phyloP scores from a whole-genome alignment of 2,329 filamentous ascomycete genomes.

The Hymenoscyphus albidus region DNA sequence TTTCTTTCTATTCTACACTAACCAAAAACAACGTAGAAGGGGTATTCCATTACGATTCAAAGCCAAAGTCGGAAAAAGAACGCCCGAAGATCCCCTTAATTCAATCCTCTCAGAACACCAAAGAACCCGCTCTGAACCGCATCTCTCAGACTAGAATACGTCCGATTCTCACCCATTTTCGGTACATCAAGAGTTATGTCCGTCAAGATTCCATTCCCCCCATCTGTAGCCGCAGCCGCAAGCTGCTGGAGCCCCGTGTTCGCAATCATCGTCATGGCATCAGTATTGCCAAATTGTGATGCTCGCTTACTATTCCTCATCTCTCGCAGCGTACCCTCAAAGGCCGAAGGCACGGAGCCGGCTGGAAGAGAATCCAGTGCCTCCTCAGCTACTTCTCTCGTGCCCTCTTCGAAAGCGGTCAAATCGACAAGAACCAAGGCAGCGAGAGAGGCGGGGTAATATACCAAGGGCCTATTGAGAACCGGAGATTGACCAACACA shows the following conservation, averaged over 20 bases:
- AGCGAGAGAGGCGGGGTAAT: conserved; percentile 61
- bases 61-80: too few species aligned
- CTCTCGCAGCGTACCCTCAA: conserved; percentile 54
- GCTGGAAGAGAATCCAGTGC: conserved; percentile 53
- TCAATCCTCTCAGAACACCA: too few species aligned
- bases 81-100: too few species aligned
- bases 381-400: conserved; percentile 53
- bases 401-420: conserved; percentile 46
- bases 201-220: too few species aligned
- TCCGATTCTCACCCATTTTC: too few species aligned
- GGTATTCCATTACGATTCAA: too few species aligned
- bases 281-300: conserved; percentile 19
- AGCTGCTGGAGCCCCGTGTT: conserved; percentile 46
- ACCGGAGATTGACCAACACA: conserved; percentile 53
- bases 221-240: too few species aligned
- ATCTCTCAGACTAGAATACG: too few species aligned
- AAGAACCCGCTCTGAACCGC: too few species aligned
- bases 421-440: conserved; percentile 60
- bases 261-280: conserved; percentile 17
- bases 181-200: too few species aligned
- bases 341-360: conserved; percentile 47
- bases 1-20: too few species aligned
- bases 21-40: too few species aligned
- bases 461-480: conserved; percentile 59
- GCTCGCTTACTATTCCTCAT: conserved; percentile 38